phyloP scores from a whole-genome alignment of 352 stramenopile genomes.

The Saprolegnia diclina region DNA sequence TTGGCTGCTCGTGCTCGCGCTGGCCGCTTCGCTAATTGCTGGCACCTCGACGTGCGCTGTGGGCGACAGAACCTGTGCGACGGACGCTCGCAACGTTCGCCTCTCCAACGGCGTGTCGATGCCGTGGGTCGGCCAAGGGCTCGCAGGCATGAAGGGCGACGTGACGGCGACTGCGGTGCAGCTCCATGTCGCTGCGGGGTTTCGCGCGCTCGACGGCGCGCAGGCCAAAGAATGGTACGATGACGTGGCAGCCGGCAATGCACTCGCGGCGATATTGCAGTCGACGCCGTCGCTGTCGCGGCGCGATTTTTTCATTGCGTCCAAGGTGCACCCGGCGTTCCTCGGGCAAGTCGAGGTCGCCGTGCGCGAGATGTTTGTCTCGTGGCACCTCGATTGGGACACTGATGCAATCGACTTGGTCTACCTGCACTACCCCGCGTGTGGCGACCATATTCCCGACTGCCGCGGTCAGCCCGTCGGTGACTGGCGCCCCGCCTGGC shows the following conservation, averaged over 20 bases:
- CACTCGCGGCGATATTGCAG: constrained; percentile 26
- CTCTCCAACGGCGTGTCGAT: constrained; percentile 43
- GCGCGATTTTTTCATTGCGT: constrained; percentile 44
- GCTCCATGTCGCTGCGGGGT: constrained; percentile 38
- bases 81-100: constrained; percentile 29
- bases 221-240: constrained; percentile 57
- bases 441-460: constrained; percentile 39
- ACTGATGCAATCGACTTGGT: constrained; percentile 40
- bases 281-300: neutral
- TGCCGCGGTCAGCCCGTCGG: constrained; percentile 32
- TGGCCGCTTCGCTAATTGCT: neutral
- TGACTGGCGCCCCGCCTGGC: constrained; percentile 51
- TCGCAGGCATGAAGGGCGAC: constrained; percentile 33
- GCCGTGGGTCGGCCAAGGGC: constrained; percentile 48
- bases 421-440: constrained; percentile 55
- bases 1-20: too few relatives aligned
- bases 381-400: constrained; percentile 30
- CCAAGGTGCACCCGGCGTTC: constrained; percentile 60
- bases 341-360: constrained; percentile 36
- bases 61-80: neutral
- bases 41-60: neutral
- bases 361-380: constrained; percentile 34
- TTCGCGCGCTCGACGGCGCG: constrained; percentile 50
- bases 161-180: constrained; percentile 29
- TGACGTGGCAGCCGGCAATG: constrained; percentile 44